Percentiles rank a stretch among this genome's conserved stretches.
phyloP scores from a whole-genome alignment of 1,139 yeast genomes.

The Scheffersomyces segobiensis region DNA sequence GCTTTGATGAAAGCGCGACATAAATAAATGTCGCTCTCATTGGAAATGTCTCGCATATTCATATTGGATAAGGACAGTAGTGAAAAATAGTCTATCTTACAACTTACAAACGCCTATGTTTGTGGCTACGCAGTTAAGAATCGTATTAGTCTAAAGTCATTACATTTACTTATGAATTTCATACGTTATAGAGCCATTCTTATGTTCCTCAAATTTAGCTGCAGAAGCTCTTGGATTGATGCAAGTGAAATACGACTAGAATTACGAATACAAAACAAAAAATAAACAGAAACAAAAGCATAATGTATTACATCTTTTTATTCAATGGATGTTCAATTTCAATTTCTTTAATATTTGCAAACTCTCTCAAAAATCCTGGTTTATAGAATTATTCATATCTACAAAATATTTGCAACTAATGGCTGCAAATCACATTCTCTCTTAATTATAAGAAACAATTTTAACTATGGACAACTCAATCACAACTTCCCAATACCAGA shows the following conservation, averaged over 20 bases:
- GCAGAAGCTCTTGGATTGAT: no score
- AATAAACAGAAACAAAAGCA: not conserved
- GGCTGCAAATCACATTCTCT: not conserved
- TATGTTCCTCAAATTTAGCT: no score
- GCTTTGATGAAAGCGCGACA: not conserved
- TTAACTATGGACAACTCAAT: not conserved
- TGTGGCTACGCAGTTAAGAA: no score
- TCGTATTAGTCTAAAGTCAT: no score
- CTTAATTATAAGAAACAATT: not conserved
- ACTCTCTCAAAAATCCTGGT: not conserved
- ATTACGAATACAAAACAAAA: not conserved
- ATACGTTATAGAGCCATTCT: not conserved
- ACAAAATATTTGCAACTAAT: no score
- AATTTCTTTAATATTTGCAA: not conserved
- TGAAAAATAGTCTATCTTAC: not conserved
- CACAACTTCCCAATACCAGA: not conserved
- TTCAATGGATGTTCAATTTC: not conserved
- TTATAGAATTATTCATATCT: no score
- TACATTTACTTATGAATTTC: no score
- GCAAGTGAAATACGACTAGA: not conserved
- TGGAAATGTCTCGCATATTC: not conserved
- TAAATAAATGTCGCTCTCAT: not conserved
- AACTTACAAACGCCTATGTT: no score
- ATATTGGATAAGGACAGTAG: not conserved
- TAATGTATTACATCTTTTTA: no score